phyloP scores from a whole-genome alignment of 345 rosid species.

The Jatropha curcas region DNA sequence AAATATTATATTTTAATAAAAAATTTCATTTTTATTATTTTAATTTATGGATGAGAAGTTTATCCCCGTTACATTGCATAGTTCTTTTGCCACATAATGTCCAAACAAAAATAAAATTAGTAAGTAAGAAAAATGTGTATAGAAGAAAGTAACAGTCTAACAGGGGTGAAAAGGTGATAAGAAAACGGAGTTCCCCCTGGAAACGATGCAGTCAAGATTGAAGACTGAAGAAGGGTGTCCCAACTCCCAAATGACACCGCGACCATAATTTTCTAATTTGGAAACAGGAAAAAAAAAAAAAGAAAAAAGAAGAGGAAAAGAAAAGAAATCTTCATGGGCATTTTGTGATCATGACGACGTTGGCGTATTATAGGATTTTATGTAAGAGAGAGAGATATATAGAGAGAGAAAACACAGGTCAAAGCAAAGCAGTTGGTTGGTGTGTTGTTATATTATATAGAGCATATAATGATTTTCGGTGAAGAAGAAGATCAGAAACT shows the following conservation, averaged over 20 bases:
- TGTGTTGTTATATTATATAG: background rate
- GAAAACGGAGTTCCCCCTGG: background rate
- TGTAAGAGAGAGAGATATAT: constrained; percentile 12
- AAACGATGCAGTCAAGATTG: background rate
- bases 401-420: constrained; percentile 53
- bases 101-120: too few species aligned
- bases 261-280: background rate
- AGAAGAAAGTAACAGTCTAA: too few species aligned
- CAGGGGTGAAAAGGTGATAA: background rate
- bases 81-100: too few species aligned
- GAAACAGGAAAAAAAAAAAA: background rate
- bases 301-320: constrained; percentile 10
- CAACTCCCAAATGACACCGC: background rate
- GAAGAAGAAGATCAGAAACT: constrained; percentile 41
- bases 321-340: constrained; percentile 1
- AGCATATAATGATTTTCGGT: constrained; percentile 40
- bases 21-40: too few species aligned
- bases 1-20: too few species aligned
- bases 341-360: constrained; percentile 48
- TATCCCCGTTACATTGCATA: too few species aligned
- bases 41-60: too few species aligned
- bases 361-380: constrained; percentile 26
- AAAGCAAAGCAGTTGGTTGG: constrained; percentile 64
- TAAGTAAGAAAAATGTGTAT: too few species aligned
- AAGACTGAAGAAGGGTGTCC: background rate